Evolutionary conservation across 345 rosid species (phyloP).

Genomic region (Aquilaria malaccensis): DNA sequence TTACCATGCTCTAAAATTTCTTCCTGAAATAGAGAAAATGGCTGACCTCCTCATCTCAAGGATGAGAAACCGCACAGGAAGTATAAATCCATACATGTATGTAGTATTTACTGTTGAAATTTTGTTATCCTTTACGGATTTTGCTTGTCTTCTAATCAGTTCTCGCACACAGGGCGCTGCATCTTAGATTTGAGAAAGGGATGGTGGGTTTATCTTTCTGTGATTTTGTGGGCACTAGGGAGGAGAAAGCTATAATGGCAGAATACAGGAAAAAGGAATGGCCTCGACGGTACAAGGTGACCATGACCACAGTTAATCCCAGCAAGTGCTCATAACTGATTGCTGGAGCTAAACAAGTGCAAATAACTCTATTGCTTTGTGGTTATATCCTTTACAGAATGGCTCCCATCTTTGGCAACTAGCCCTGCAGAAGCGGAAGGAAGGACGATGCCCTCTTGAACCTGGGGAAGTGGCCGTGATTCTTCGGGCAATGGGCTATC

Average conservation of each 20-base stretch:
- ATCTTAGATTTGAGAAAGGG: conserved; percentile 99
- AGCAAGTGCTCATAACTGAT: not conserved
- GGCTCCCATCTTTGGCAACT: conserved; percentile 98
- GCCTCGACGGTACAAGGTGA: conserved; percentile 98
- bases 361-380: conserved; percentile 7
- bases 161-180: conserved; percentile 79
- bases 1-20: conserved; percentile 98
- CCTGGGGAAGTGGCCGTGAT: conserved; percentile 99
- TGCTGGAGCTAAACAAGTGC: too few relatives aligned
- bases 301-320: not conserved
- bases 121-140: conserved; percentile 14
- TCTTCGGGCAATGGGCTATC: conserved; percentile 97
- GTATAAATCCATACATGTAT: conserved; percentile 79
- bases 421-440: conserved; percentile 94
- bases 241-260: conserved; percentile 94
- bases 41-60: conserved; percentile 80
- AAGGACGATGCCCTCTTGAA: conserved; percentile 99
- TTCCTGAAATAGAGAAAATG: conserved; percentile 88
- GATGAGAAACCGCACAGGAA: conserved; percentile 96
- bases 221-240: conserved; percentile 97
- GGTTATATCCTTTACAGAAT: conserved; percentile 48
- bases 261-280: conserved; percentile 94
- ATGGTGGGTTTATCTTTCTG: conserved; percentile 99
- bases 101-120: conserved; percentile 21
- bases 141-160: conserved; percentile 7